phyloP scores from a whole-genome alignment of 2,329 filamentous ascomycete species.

The Ceratocystis smalleyi region DNA sequence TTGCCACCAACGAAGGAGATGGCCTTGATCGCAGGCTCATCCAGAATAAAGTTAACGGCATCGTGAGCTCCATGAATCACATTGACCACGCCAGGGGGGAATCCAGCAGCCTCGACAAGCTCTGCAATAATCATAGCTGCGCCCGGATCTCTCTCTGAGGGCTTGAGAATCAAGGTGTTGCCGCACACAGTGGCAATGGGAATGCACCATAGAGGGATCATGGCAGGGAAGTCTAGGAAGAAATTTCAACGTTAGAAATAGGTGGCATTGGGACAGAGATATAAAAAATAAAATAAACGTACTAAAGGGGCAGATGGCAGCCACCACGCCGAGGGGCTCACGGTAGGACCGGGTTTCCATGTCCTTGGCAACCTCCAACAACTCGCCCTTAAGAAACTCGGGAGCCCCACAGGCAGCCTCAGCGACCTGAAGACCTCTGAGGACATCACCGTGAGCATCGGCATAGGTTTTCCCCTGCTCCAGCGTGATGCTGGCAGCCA shows the following conservation, averaged over 20 bases:
- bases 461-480: slow-evolving; percentile 83
- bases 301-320: slow-evolving; percentile 81
- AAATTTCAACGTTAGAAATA: no score
- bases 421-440: slow-evolving; percentile 69
- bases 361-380: slow-evolving; percentile 73
- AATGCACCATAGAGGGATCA: slow-evolving; percentile 87
- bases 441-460: slow-evolving; percentile 67
- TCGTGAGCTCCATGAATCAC: slow-evolving; percentile 66
- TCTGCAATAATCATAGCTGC: slow-evolving; percentile 76
- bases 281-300: slow-evolving; percentile 24
- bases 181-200: slow-evolving; percentile 71
- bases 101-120: slow-evolving; percentile 63
- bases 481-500: slow-evolving; percentile 71
- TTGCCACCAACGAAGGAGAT: slow-evolving; percentile 77
- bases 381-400: slow-evolving; percentile 66
- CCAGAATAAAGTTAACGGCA: slow-evolving; percentile 74
- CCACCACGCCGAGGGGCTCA: slow-evolving; percentile 66
- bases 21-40: slow-evolving; percentile 72
- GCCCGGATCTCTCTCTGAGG: slow-evolving; percentile 71
- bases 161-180: slow-evolving; percentile 74
- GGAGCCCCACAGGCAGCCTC: slow-evolving; percentile 70
- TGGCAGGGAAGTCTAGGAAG: slow-evolving; percentile 64
- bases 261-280: background rate
- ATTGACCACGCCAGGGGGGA: slow-evolving; percentile 69
- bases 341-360: slow-evolving; percentile 78